Conservation (phyloP, 768 basidiomycete genomes). For the Tylopilus sp. region DNA sequence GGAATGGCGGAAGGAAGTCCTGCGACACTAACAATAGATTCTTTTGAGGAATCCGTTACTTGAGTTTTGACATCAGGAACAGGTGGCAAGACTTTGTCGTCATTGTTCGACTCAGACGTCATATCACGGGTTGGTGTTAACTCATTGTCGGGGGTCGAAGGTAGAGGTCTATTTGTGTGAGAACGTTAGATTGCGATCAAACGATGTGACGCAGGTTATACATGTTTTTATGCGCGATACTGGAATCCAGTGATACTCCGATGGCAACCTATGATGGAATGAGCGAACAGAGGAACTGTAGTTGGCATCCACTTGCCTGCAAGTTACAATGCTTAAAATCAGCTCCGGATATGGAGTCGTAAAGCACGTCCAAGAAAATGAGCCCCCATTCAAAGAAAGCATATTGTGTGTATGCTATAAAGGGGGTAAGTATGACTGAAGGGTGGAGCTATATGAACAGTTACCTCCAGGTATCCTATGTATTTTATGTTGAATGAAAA, state of each 20-base stretch:
- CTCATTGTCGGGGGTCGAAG: constrained; percentile 8
- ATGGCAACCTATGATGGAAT: constrained; percentile 16
- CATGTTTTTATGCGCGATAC: constrained; percentile 35
- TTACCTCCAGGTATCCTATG: constrained; percentile 73
- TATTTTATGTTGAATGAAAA: constrained; percentile 84
- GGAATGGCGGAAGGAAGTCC: background rate
- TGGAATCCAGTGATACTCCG: constrained; percentile 27
- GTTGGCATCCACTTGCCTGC: constrained; percentile 38
- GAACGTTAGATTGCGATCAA: constrained; percentile 23
- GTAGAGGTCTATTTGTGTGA: constrained; percentile 18
- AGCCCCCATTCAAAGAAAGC: constrained; percentile 87
- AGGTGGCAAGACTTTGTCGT: background rate
- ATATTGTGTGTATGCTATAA: constrained; percentile 78
- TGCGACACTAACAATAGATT: background rate
- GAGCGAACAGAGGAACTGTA: background rate
- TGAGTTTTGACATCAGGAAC: background rate
- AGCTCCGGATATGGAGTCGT: constrained; percentile 61
- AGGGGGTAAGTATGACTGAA: background rate
- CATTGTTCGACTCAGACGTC: background rate
- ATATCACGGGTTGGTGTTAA: background rate
- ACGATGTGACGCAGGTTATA: constrained; percentile 44
- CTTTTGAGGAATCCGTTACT: background rate
- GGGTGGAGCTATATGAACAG: constrained; percentile 12
- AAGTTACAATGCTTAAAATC: constrained; percentile 56
- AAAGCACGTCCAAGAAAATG: constrained; percentile 68